Conservation (phyloP, 257 asterid genomes). For the Apocynum venetum region DNA sequence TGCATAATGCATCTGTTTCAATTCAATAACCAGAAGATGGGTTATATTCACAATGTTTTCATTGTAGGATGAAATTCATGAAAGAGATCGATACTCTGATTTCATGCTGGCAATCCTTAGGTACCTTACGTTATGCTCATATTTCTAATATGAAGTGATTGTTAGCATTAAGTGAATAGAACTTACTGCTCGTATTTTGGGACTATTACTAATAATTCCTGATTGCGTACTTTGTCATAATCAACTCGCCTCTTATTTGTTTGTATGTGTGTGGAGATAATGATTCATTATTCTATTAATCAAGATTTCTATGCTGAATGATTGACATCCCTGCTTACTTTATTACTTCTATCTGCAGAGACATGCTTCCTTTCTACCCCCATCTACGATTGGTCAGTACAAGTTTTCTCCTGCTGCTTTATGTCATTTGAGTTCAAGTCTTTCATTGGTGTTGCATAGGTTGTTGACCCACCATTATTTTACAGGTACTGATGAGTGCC, state of each 20-base stretch:
- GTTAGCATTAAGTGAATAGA: not conserved
- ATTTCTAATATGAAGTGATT: constrained; percentile 4
- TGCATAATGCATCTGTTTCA: not conserved
- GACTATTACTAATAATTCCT: not conserved
- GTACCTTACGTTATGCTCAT: constrained; percentile 36
- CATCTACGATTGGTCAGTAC: constrained; percentile 80
- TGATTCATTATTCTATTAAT: not conserved
- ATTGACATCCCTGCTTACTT: constrained; percentile 20
- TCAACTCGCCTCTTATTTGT: not conserved
- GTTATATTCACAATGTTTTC: not conserved
- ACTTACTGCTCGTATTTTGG: not conserved
- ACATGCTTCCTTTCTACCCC: constrained; percentile 78
- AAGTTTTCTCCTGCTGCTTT: not conserved
- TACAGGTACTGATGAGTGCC: constrained; percentile 94
- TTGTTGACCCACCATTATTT: constrained; percentile 25
- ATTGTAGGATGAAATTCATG: constrained; percentile 95
- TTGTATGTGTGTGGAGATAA: not conserved
- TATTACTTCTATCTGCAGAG: constrained; percentile 51
- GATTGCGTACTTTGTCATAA: not conserved
- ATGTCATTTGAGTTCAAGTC: not conserved
- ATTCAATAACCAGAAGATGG: not conserved
- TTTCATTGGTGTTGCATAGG: not conserved
- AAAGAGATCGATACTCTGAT: constrained; percentile 95
- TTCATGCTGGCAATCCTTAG: constrained; percentile 95
- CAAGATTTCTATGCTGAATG: not conserved